Base-by-base conservation (phyloP, 2,329 filamentous ascomycete genomes). In the Pestalotiopsis sp. region DNA sequence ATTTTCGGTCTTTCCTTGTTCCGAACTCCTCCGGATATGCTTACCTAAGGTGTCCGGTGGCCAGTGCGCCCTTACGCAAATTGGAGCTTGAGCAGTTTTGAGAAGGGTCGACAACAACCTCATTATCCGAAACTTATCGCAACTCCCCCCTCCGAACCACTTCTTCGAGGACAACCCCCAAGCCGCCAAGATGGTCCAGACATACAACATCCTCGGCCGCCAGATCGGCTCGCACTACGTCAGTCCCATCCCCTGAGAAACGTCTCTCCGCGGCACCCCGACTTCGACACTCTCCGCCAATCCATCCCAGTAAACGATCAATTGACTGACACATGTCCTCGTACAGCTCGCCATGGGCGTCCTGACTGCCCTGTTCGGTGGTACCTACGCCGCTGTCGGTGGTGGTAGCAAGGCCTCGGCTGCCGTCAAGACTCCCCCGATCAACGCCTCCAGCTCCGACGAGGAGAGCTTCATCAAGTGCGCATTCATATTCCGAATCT, bases 381-480 rank as follows among this genome's bases (percentile, higher is more conserved):
- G 84, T 70, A 76, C 77, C 77, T 85, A 84, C 78, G 75, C 82
- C 52, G 80, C 81, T 66, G 69, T 81, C 68, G 78, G 81, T 63
- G 84, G 87, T 70, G 78, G 82, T 77, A 83, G 82, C 79, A 83
- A 81, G 78, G 76, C 77, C 73, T 77, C 77, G 73, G 4, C 66
- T 39, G 70, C 78, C 72, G 73, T 79, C 63, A 82, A 84, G 69
- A 78, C 85, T 64, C 88, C 88, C 71, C 88, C 88, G 64, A 88
- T 90, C 83, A 89, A 90, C 79, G 88, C 88, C 70, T 85, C 86
- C 66, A 88, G 84, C 81, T 83, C 87, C 75, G 88, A 89, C 77
- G 88, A 90, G 83, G 87, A 85, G 79, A 86, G 89, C 78, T 90
- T 90, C 81, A 89, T 90, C 84, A 88, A 89, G 88, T 90, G 80